Conservation (phyloP, 164 flowering plant species). For the Santalum album region DNA sequence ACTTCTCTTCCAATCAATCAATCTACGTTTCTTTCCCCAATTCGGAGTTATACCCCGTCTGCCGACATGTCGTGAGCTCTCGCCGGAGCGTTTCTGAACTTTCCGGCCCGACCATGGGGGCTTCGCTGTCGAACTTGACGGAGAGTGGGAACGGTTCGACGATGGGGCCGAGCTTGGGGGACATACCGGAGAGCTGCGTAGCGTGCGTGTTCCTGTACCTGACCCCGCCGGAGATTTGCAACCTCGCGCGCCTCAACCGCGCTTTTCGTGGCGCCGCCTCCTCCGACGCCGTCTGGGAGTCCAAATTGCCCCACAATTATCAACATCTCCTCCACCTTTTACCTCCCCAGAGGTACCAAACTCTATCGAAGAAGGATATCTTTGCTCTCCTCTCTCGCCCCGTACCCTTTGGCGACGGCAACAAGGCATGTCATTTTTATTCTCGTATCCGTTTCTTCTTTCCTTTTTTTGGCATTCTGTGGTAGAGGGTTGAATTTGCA, state of each 20-base stretch:
- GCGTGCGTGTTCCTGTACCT: conserved; percentile 80
- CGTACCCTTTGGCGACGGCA: conserved; percentile 60
- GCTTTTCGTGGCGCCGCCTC: conserved; percentile 97
- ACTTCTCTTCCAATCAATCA: too few species aligned
- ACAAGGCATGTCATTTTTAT: conserved; percentile 40
- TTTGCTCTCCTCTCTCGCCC: conserved; percentile 80
- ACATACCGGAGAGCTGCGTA: conserved; percentile 95
- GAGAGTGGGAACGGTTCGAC: too few species aligned
- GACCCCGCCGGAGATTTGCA: conserved; percentile 99
- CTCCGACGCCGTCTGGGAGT: conserved; percentile 88
- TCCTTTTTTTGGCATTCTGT: too few species aligned
- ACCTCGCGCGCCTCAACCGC: conserved; percentile 79
- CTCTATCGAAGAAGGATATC: conserved; percentile 65
- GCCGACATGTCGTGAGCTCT: neutral
- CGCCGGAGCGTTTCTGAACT: too few species aligned
- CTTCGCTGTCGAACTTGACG: conserved; percentile 58
- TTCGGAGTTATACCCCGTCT: neutral
- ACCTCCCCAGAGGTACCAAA: conserved; percentile 33
- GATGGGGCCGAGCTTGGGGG: conserved; percentile 75
- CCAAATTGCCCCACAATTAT: conserved; percentile 75
- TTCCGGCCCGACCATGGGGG: conserved; percentile 32
- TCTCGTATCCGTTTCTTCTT: too few species aligned
- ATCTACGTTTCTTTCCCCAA: neutral
- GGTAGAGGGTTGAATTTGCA: neutral
- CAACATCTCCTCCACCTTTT: conserved; percentile 50